phyloP scores from a whole-genome alignment of 1,284 basidiomycete species.

The Cystobasidium sp. region DNA sequence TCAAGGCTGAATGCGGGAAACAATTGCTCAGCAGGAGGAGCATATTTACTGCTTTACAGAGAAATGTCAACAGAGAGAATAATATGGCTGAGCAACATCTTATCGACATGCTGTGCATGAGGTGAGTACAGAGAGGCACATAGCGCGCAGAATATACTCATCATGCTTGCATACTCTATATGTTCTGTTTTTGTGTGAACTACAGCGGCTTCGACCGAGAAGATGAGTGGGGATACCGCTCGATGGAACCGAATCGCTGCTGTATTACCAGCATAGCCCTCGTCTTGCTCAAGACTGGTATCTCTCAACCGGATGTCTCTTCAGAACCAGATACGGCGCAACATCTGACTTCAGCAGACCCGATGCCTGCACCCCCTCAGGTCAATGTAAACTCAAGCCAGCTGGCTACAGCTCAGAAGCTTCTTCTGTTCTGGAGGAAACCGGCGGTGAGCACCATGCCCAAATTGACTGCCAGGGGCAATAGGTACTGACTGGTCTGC shows the following conservation, averaged over 20 bases:
- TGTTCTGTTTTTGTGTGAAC: background rate
- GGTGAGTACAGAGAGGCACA: conserved; percentile 62
- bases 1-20: conserved; percentile 82
- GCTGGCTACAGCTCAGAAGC: conserved; percentile 96
- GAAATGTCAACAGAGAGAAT: conserved; percentile 99
- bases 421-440: conserved; percentile 97
- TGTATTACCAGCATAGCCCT: conserved; percentile 98
- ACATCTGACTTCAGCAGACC: background rate
- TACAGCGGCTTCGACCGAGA: conserved; percentile 90
- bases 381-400: conserved; percentile 85
- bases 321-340: conserved; percentile 24
- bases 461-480: too few species aligned
- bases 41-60: conserved; percentile 96
- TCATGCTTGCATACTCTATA: background rate
- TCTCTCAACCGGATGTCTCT: conserved; percentile 66
- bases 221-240: conserved; percentile 96
- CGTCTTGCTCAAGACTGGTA: conserved; percentile 95
- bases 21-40: conserved; percentile 85
- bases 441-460: conserved; percentile 93
- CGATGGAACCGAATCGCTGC: conserved; percentile 90
- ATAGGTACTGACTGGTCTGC: conserved; percentile 45
- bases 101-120: conserved; percentile 99
- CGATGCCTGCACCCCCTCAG: conserved; percentile 48
- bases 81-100: conserved; percentile 98
- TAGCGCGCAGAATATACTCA: background rate